phyloP scores from a whole-genome alignment of 164 flowering plant species.

The Houttuynia cordata region DNA sequence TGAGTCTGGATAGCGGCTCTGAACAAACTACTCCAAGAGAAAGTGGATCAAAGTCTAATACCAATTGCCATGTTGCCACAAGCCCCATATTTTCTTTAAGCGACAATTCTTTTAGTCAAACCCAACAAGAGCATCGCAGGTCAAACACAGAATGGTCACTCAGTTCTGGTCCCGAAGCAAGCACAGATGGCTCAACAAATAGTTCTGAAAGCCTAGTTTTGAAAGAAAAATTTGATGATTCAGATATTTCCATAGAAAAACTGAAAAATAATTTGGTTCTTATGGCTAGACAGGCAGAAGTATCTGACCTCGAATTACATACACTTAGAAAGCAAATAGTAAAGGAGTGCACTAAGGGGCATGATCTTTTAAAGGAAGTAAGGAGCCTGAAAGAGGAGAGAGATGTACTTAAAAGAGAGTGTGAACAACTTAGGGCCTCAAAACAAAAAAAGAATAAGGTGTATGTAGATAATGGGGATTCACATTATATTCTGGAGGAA shows the following conservation, averaged over 20 bases:
- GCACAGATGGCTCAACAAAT: slow-evolving; percentile 34
- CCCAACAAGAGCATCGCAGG: slow-evolving; percentile 22
- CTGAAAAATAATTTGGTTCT: slow-evolving; percentile 43
- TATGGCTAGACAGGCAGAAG: slow-evolving; percentile 57
- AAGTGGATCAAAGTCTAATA: slow-evolving; percentile 19
- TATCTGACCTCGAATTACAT: slow-evolving; percentile 77
- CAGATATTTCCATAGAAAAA: slow-evolving; percentile 44
- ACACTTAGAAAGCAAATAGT: slow-evolving; percentile 82
- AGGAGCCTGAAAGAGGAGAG: slow-evolving; percentile 59
- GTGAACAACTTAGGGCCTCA: slow-evolving; percentile 42
- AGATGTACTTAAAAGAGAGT: slow-evolving; percentile 51
- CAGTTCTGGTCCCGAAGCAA: slow-evolving; percentile 42
- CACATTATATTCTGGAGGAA: slow-evolving; percentile 44
- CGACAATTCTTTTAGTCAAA: slow-evolving; percentile 16
- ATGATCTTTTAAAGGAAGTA: slow-evolving; percentile 63
- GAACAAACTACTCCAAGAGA: slow-evolving; percentile 56
- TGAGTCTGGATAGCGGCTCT: slow-evolving; percentile 69
- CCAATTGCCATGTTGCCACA: slow-evolving; percentile 21
- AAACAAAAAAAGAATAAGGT: slow-evolving; percentile 23
- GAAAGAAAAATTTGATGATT: slow-evolving; percentile 21
- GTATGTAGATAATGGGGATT: slow-evolving; percentile 37
- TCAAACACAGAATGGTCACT: slow-evolving; percentile 48
- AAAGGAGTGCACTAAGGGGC: slow-evolving; percentile 72
- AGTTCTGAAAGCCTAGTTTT: slow-evolving; percentile 15
- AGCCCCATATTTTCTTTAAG: slow-evolving; percentile 22